Evolutionary conservation across 768 basidiomycete species (phyloP).

Genomic region (Psilocybe cubensis): DNA sequence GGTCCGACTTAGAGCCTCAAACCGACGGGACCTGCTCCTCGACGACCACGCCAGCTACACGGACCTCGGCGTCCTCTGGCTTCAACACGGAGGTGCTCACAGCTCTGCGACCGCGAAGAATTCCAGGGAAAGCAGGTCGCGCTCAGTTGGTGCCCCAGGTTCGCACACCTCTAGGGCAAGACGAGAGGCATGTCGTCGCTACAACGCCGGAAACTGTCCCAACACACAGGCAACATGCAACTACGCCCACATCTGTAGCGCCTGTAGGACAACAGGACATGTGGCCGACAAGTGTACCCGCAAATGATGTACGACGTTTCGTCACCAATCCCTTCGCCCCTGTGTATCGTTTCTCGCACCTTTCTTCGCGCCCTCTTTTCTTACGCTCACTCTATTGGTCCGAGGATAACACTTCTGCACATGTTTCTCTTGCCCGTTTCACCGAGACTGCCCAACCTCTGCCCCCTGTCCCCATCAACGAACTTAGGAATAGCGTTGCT

Average conservation of each 20-base stretch:
- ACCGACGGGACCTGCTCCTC: constrained; percentile 15
- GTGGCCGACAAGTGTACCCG: not conserved
- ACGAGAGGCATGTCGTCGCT: constrained; percentile 15
- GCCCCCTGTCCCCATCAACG: constrained; percentile 2
- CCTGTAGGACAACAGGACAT: constrained; percentile 13
- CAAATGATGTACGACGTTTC: not conserved
- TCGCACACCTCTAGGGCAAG: not conserved
- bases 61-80: constrained; percentile 16
- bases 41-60: constrained; percentile 13
- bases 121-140: not conserved
- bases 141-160: not conserved
- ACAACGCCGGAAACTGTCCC: constrained; percentile 17
- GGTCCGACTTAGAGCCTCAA: constrained; percentile 8
- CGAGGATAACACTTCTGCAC: not conserved
- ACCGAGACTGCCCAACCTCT: not conserved
- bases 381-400: not conserved
- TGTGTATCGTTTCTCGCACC: not conserved
- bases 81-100: constrained; percentile 4
- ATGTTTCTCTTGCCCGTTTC: not conserved
- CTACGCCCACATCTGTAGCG: constrained; percentile 21
- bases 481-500: not conserved
- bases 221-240: constrained; percentile 13
- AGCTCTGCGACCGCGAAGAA: not conserved
- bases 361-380: constrained; percentile 4
- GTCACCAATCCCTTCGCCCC: not conserved